Percentiles rank a stretch among this genome's conserved stretches.
Evolutionary conservation across 768 basidiomycete genomes (phyloP).

Genomic region (Suillus brevipes): DNA sequence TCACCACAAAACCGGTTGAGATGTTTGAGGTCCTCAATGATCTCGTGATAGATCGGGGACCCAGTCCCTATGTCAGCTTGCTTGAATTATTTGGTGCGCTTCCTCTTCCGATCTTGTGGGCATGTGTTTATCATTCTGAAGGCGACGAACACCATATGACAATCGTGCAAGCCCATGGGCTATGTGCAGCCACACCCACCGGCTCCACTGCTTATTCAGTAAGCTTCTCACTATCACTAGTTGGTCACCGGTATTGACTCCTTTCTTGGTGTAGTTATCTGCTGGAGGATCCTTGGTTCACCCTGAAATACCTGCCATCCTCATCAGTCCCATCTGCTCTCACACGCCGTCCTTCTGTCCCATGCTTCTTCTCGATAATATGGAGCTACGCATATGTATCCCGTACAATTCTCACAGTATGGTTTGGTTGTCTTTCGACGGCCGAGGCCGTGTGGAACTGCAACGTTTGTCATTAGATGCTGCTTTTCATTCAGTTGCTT

Average conservation of each 20-base stretch:
- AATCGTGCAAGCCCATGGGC: constrained; percentile 96
- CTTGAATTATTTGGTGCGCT: constrained; percentile 92
- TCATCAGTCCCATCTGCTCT: constrained; percentile 97
- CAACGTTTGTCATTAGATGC: constrained; percentile 64
- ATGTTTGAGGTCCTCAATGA: constrained; percentile 97
- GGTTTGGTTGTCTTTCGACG: constrained; percentile 99
- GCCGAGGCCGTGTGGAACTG: constrained; percentile 92
- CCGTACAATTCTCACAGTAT: constrained; percentile 98
- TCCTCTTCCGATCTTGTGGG: constrained; percentile 4
- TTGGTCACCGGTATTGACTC: constrained; percentile 6
- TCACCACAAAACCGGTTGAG: constrained; percentile 93
- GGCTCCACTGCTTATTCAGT: constrained; percentile 99
- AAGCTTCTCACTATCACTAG: constrained; percentile 27
- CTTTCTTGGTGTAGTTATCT: constrained; percentile 56
- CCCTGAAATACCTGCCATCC: constrained; percentile 93
- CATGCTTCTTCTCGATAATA: constrained; percentile 97
- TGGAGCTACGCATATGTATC: constrained; percentile 98
- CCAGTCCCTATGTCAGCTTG: constrained; percentile 91
- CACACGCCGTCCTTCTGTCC: constrained; percentile 98
- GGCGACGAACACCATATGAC: constrained; percentile 99
- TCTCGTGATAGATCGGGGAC: constrained; percentile 98
- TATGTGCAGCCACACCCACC: constrained; percentile 93
- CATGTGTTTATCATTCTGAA: constrained; percentile 32
- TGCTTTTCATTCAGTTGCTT: background rate
- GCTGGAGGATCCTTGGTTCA: constrained; percentile 98